Evolutionary conservation across 129 eudicot species (phyloP).

Genomic region (Flaveria robusta): DNA sequence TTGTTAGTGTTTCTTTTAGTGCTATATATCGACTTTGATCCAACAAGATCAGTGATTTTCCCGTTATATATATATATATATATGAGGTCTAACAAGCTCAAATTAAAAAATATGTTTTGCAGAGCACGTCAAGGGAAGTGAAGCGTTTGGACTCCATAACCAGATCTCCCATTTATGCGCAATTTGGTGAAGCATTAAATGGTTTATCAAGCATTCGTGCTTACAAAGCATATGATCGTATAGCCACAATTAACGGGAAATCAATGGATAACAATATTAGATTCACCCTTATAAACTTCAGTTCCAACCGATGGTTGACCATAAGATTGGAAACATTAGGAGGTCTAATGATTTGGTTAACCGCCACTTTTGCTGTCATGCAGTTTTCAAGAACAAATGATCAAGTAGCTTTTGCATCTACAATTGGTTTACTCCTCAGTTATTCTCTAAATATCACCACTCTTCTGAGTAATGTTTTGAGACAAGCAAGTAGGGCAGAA

Average conservation of each 20-base stretch:
- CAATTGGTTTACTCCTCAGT: slow-evolving; percentile 89
- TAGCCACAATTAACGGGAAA: slow-evolving; percentile 75
- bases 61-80: neutral
- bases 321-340: slow-evolving; percentile 84
- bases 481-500: slow-evolving; percentile 90
- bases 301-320: slow-evolving; percentile 90
- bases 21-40: too few relatives aligned
- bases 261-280: slow-evolving; percentile 85
- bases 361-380: slow-evolving; percentile 93
- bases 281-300: slow-evolving; percentile 76
- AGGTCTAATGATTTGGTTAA: slow-evolving; percentile 93
- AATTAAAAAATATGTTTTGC: slow-evolving; percentile 22
- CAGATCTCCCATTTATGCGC: slow-evolving; percentile 92
- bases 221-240: slow-evolving; percentile 86
- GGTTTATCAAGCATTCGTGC: slow-evolving; percentile 91
- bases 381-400: slow-evolving; percentile 75
- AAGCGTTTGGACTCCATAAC: slow-evolving; percentile 90
- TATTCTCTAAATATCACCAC: slow-evolving; percentile 82
- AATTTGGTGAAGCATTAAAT: slow-evolving; percentile 91
- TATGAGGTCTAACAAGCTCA: slow-evolving; percentile 20
- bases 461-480: slow-evolving; percentile 72
- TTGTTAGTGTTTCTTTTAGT: too few relatives aligned
- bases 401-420: slow-evolving; percentile 86
- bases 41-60: neutral
- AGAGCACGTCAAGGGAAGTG: slow-evolving; percentile 99